Base-by-base conservation (phyloP, 495 filamentous ascomycete genomes). In the Penicillium lagena region DNA sequence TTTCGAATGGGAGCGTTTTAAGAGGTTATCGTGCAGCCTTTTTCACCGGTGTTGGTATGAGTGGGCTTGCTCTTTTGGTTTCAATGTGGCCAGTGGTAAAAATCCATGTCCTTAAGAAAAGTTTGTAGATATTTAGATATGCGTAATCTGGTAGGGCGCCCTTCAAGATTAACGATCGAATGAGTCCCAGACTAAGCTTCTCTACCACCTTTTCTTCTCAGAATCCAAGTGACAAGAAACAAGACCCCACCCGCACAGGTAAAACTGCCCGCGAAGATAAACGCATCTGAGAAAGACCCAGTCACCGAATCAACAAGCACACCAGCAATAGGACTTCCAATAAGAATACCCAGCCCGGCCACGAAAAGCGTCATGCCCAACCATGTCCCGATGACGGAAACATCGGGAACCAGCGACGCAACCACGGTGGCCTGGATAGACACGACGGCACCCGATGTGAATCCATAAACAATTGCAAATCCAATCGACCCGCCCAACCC, bases 321-420 rank as follows among this genome's bases (percentile, higher is more conserved):
- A 8, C 80, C 80, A 0, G 75, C 76, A 35, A 85, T 78, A 0
- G 82, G 82, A 7, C 72, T 81, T 0, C 83, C 82, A 45, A 82
- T 68, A 8, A 85, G 59, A 34, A 82, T 50, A 7, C 79, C 78
- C 6, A 78, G 12, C 7, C 68, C 67, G 1, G 66, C 52, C 36
- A 72, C 49, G 0, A 65, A 54, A 43, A 83, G 82, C 9, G 56
- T 53, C 76, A 85, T 81, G 1, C 82, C 81, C 66, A 85, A 73
- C 27, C 80, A 64, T 4, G 77, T 78, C 0, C 82, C 81, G 15
- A 85, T 63, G 2, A 76, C 58, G 14, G 66, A 56, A 43, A 80
- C 54, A 43, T 79, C 67, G 14, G 58, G 43, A 9, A 40, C 47
- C 1, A 72, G 47, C 1, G 35, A 17, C 11, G 60, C 49, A 11